Base-by-base conservation (phyloP, 805 yeast species). In the Cyberlindnera saturnus region DNA sequence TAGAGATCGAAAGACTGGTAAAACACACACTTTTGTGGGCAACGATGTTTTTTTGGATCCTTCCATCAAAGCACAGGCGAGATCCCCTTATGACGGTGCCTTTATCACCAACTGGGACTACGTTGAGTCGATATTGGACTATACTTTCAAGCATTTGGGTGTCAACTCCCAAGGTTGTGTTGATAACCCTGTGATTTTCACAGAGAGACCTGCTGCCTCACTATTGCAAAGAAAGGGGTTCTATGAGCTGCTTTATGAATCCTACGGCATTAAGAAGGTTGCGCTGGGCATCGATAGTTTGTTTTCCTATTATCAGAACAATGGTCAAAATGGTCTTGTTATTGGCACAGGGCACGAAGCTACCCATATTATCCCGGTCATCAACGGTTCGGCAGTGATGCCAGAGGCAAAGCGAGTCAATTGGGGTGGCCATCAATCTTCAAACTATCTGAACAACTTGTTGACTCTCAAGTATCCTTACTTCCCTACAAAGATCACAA, bases 21-120 rank as follows among this genome's bases (percentile, higher is more conserved):
- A 67, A 45, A 71, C 80, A 5, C 72, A 84, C 51, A 79, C 93
- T 0, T 71, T 86, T 44, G 80, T 87, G 3, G 99, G 99, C 3
- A 78, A 84, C 54, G 98, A 91, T 60, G 77, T 81, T 16, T 78
- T 71, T 56, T 58, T 85, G 28, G 98, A 90, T 53, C 74, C 81
- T 8, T 65, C 83, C 2, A 74, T 85, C 37, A 75, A 81, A 48
- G 71, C 86, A 15, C 81, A 82, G 42, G 75, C 86, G 30, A 81
- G 77, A 54, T 70, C 86, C 5, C 96, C 97, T 0, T 91, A 76
- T 58, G 99, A 93, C 61, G 96, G 96, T 0, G 76, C 86, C 5
- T 67, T 88, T 52, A 70, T 93, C 31, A 82, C 95, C 20, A 95
- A 90, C 61, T 95, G 98, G 98, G 98, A 93, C 44, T 76, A 82